Base-by-base conservation (phyloP, 805 yeast genomes). In the Candida insectalens region DNA sequence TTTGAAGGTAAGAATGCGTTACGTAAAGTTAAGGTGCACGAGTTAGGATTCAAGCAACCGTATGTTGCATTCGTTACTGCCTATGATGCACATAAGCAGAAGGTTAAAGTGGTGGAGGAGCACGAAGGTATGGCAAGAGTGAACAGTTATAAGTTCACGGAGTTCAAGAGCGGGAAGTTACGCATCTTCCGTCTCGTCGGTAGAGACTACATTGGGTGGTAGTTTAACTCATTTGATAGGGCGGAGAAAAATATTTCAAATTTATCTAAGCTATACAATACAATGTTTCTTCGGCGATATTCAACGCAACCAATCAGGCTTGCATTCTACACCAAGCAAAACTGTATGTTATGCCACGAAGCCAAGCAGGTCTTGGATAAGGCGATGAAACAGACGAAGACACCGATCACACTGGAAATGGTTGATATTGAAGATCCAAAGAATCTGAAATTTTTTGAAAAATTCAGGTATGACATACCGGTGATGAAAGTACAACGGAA, bases 111-210 rank as follows among this genome's bases (percentile, higher is more conserved):
- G 5, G 60, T 79, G 41, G 88, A 78, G 46, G 64, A 63, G 36
- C 69, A 66, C 23, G 38, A 51, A 4, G 47, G 56, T 23, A 79
- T 80, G 2, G 65, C 81, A 26, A 69, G 62, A 38, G 70, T 68
- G 37, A 77, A 74, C 29, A 68, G 81, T 28, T 82, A 80, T 53
- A 75, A 74, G 46, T 53, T 88, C 3, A 62, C 71, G 2, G 94
- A 84, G 38, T 67, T 89, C 71, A 77, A 72, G 50, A 63, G 74
- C 38, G 98, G 98, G 4, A 76, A 74, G 45, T 60, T 89, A 9
- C 70, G 83, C 42, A 83, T 88, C 4, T 92, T 77, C 57, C 72
- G 97, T 49, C 72, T 74, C 5, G 79, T 87, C 21, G 83, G 83
- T 9, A 71, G 84, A 40, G 75, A 71, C 23, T 77, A 68, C 47